These are phyloP conservation scores for Phalaenopsis equestris DNA, from an alignment of 106 monocot species.

Conservation along the genomic window DNA sequence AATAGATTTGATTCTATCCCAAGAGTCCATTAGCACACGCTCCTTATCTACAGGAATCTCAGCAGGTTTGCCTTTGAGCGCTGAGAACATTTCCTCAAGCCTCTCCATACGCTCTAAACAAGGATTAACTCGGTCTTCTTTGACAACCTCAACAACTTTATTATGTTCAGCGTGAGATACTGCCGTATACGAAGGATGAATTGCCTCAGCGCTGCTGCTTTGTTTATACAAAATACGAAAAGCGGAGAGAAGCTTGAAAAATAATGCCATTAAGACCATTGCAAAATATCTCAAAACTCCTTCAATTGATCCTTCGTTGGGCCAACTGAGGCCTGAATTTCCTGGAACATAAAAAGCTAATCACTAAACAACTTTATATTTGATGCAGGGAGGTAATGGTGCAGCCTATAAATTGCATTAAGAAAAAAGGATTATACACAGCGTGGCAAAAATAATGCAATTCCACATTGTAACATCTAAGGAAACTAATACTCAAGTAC, in stretches of 20 bases:
- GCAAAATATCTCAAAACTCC: slow-evolving; percentile 19
- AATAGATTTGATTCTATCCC: slow-evolving; percentile 83
- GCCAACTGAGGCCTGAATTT: slow-evolving; percentile 10
- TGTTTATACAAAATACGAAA: slow-evolving; percentile 21
- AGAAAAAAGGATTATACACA: background rate
- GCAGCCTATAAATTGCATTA: background rate
- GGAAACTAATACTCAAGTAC: background rate
- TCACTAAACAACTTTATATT: background rate
- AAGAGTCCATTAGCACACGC: slow-evolving; percentile 65
- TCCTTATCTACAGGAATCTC: slow-evolving; percentile 83
- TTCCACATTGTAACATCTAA: background rate
- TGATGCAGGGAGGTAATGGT: background rate
- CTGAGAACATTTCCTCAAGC: slow-evolving; percentile 50
- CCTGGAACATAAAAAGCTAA: slow-evolving; percentile 19
- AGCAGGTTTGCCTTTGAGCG: slow-evolving; percentile 48
- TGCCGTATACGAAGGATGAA: slow-evolving; percentile 15
- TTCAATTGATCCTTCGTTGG: slow-evolving; percentile 3
- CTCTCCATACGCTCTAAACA: slow-evolving; percentile 68
- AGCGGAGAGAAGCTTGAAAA: slow-evolving; percentile 46
- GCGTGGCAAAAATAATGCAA: background rate
- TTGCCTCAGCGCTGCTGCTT: slow-evolving; percentile 16
- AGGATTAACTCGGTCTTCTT: slow-evolving; percentile 40
- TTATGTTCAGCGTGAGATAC: slow-evolving; percentile 8
- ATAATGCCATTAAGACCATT: slow-evolving; percentile 30
- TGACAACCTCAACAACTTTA: slow-evolving; percentile 9